phyloP scores from a whole-genome alignment of 2,329 filamentous ascomycete genomes.

The Ceratocystis variospora region DNA sequence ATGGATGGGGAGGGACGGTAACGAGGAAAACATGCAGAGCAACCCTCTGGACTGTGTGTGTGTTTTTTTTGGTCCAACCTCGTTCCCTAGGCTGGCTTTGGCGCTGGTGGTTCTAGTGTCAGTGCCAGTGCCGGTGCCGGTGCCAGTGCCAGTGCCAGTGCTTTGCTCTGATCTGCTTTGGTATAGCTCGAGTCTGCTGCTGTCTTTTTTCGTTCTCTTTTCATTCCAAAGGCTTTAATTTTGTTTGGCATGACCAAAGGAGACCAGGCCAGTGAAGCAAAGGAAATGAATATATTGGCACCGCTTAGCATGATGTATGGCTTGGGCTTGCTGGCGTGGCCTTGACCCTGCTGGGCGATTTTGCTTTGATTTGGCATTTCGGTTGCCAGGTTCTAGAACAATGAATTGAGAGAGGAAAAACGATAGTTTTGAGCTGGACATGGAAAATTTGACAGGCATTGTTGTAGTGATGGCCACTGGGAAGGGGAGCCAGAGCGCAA shows the following conservation, averaged over 20 bases:
- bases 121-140: neutral
- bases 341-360: neutral
- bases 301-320: neutral
- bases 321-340: neutral
- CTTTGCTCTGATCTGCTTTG: neutral
- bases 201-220: neutral
- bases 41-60: neutral
- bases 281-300: neutral
- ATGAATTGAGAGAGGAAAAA: neutral
- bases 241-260: too few species aligned
- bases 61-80: neutral
- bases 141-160: neutral
- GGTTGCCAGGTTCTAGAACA: neutral
- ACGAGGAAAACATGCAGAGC: neutral
- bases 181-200: neutral
- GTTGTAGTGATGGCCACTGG: neutral
- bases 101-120: neutral
- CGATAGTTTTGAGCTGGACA: neutral
- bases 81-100: too few species aligned
- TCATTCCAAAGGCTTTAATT: neutral
- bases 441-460: neutral
- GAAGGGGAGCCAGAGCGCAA: too few species aligned
- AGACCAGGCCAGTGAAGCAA: too few species aligned
- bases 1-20: neutral
- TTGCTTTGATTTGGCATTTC: conserved; percentile 9